Percentiles rank a stretch among this genome's conserved stretches.
phyloP scores from a whole-genome alignment of 2,329 filamentous ascomycete genomes.

The Ustulina deusta region DNA sequence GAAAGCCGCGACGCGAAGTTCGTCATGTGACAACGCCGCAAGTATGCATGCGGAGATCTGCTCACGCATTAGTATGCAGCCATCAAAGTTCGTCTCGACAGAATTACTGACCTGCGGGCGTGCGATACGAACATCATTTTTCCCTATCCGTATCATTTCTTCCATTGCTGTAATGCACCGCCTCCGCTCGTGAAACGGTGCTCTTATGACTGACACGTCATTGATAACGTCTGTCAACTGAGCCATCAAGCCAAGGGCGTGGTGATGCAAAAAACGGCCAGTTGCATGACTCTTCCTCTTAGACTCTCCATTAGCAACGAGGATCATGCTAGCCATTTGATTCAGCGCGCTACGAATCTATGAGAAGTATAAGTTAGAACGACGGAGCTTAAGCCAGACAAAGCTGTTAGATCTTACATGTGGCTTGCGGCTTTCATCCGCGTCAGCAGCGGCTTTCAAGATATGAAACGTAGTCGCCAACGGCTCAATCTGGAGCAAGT shows the following conservation, averaged over 20 bases:
- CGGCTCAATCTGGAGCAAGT: slow-evolving; percentile 79
- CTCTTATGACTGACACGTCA: slow-evolving; percentile 67
- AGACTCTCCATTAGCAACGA: slow-evolving; percentile 56
- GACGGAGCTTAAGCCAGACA: background rate
- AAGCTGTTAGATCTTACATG: slow-evolving; percentile 63
- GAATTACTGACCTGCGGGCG: slow-evolving; percentile 77
- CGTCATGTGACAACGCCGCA: slow-evolving; percentile 79
- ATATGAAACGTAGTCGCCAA: slow-evolving; percentile 83
- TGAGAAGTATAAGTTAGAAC: slow-evolving; percentile 46
- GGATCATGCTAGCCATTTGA: slow-evolving; percentile 59
- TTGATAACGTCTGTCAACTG: slow-evolving; percentile 84
- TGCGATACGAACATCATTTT: slow-evolving; percentile 78
- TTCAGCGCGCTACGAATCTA: slow-evolving; percentile 63
- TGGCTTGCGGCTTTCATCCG: slow-evolving; percentile 65
- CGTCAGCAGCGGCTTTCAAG: slow-evolving; percentile 81
- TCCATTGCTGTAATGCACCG: slow-evolving; percentile 85
- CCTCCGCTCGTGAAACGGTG: slow-evolving; percentile 74
- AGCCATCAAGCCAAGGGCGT: slow-evolving; percentile 88
- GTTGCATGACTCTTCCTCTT: slow-evolving; percentile 69
- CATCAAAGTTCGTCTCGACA: background rate
- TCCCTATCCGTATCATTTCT: slow-evolving; percentile 85
- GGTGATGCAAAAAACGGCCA: slow-evolving; percentile 80
- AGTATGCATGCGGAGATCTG: slow-evolving; percentile 93
- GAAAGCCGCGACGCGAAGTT: slow-evolving; percentile 83
- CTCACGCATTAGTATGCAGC: slow-evolving; percentile 42